Percentiles rank a stretch among this genome's conserved stretches.
Conservation (phyloP, 2,329 filamentous ascomycete genomes). For the Clarireedia monteithiana region DNA sequence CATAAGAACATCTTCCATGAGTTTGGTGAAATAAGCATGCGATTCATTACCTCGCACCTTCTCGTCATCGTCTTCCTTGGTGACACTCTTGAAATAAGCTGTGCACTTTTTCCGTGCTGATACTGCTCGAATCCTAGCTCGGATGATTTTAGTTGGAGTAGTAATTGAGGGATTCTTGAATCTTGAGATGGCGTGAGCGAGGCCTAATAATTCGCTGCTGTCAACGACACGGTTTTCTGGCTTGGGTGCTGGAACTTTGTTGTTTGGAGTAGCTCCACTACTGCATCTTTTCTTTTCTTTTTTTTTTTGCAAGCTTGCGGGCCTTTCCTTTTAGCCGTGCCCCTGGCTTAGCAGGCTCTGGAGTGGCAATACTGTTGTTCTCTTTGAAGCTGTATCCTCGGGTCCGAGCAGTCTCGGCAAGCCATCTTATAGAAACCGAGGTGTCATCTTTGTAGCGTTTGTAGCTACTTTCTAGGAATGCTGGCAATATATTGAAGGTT, state of each 20-base stretch:
- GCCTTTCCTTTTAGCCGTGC: constrained; percentile 7
- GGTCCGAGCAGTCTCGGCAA: constrained; percentile 1
- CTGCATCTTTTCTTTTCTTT: background rate
- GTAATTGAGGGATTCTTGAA: background rate
- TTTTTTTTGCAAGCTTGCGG: constrained; percentile 5
- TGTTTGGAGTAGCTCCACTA: no score
- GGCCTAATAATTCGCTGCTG: background rate
- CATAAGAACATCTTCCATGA: constrained; percentile 13
- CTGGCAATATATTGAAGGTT: background rate
- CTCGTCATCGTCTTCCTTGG: background rate
- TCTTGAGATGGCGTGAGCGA: background rate
- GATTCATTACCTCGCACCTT: background rate
- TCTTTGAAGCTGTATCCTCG: background rate
- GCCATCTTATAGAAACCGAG: constrained; percentile 8
- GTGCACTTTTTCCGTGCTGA: constrained; percentile 9
- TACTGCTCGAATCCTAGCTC: constrained; percentile 12
- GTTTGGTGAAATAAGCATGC: constrained; percentile 10
- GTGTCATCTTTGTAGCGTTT: constrained; percentile 10
- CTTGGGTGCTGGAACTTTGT: background rate
- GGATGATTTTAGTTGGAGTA: constrained; percentile 10
- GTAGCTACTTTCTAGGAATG: constrained; percentile 1
- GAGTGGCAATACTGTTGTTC: background rate
- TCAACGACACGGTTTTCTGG: background rate
- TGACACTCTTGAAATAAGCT: background rate
- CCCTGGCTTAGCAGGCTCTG: background rate